Evolutionary conservation across 2,329 filamentous ascomycete species (phyloP).

Genomic region (Botrytis elliptica): DNA sequence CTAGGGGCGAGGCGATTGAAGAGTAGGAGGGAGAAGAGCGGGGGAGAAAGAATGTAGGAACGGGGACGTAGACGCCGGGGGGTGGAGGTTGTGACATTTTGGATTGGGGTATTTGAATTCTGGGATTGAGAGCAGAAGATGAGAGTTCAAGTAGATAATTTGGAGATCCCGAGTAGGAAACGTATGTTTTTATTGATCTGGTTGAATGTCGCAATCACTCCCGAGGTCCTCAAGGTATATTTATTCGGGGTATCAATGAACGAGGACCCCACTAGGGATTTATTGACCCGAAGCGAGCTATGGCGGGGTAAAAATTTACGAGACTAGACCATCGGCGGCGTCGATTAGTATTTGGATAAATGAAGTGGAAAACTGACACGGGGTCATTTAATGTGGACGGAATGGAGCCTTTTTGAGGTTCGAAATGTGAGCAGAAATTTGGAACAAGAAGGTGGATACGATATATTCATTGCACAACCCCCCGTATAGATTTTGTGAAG

Average conservation of each 20-base stretch:
- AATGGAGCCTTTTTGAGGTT: neutral
- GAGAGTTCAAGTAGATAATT: neutral
- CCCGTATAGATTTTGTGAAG: neutral
- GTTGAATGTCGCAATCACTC: neutral
- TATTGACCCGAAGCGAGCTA: conserved; percentile 20
- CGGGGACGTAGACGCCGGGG: conserved; percentile 46
- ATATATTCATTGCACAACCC: neutral
- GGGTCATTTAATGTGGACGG: neutral
- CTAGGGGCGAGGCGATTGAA: conserved; percentile 42
- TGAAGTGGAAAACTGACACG: neutral
- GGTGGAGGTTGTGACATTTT: conserved; percentile 37
- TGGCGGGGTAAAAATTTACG: conserved; percentile 10
- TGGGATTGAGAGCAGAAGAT: neutral
- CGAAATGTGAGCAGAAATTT: neutral
- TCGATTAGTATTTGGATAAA: neutral
- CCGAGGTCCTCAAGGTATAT: neutral
- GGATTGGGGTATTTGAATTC: neutral
- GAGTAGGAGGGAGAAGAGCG: conserved; percentile 34
- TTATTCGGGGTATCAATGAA: conserved; percentile 9
- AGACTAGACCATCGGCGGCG: neutral
- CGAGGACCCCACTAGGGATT: conserved; percentile 19
- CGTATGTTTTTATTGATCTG: neutral
- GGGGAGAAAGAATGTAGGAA: conserved; percentile 59
- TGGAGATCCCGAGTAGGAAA: neutral
- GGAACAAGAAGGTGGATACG: neutral